Percentiles rank a stretch among this genome's conserved stretches.
Conservation (phyloP, 2,329 filamentous ascomycete species). For the Clarireedia monteithiana region DNA sequence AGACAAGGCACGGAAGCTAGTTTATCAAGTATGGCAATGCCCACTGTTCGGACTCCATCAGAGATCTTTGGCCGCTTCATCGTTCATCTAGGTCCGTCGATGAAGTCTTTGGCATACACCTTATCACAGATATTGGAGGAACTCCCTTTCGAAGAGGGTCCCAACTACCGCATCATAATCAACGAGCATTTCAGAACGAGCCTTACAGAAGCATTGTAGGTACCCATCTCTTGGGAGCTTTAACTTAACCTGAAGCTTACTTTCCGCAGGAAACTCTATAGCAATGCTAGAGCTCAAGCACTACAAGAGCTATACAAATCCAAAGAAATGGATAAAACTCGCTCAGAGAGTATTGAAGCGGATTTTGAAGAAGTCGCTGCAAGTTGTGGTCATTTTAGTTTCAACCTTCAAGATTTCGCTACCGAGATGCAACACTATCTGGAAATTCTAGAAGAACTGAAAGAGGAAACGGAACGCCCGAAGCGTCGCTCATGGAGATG, state of each 20-base stretch:
- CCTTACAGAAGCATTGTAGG: constrained; percentile 64
- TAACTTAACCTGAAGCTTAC: background rate
- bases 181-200: constrained; percentile 77
- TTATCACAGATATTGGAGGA: constrained; percentile 83
- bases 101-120: constrained; percentile 92
- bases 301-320: constrained; percentile 73
- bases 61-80: constrained; percentile 95
- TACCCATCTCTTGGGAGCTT: background rate
- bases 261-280: constrained; percentile 53
- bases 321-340: constrained; percentile 62
- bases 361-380: constrained; percentile 96
- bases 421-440: constrained; percentile 82
- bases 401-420: constrained; percentile 82
- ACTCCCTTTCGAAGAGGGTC: constrained; percentile 66
- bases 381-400: constrained; percentile 96
- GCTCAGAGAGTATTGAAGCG: constrained; percentile 70
- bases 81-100: constrained; percentile 77
- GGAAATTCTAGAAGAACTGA: constrained; percentile 77
- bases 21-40: constrained; percentile 22
- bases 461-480: constrained; percentile 57
- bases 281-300: constrained; percentile 65
- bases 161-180: constrained; percentile 61
- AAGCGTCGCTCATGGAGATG: constrained; percentile 70
- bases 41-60: constrained; percentile 52
- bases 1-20: constrained; percentile 18